Evolutionary conservation across 2,329 filamentous ascomycete species (phyloP).

Genomic region (Keithomyces neogunnii): DNA sequence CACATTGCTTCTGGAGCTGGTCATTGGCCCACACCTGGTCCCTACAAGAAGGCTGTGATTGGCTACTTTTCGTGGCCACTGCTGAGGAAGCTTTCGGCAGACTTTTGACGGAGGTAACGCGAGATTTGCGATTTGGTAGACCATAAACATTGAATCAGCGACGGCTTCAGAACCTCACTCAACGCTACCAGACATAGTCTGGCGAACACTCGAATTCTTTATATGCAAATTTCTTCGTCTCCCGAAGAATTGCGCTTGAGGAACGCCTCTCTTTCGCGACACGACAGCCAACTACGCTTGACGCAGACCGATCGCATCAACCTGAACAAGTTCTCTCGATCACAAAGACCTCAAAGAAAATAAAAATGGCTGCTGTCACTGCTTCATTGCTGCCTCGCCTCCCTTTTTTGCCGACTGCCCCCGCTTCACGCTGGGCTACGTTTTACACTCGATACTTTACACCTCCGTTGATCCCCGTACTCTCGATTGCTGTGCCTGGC

Average conservation of each 20-base stretch:
- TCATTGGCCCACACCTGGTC: slow-evolving; percentile 20
- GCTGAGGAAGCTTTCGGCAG: slow-evolving; percentile 19
- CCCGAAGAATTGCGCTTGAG: no score
- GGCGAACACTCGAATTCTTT: background rate
- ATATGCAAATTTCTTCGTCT: no score
- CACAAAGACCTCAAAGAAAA: background rate
- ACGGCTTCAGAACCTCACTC: background rate
- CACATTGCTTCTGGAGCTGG: slow-evolving; percentile 15
- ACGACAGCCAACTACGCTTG: background rate
- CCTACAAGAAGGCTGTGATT: slow-evolving; percentile 21
- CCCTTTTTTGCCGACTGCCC: slow-evolving; percentile 30
- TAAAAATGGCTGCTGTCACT: slow-evolving; percentile 10
- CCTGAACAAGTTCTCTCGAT: background rate
- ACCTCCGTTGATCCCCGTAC: slow-evolving; percentile 40
- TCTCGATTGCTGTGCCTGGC: slow-evolving; percentile 51
- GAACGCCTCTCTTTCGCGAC: no score
- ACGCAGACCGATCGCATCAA: background rate
- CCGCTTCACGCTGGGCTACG: slow-evolving; percentile 33
- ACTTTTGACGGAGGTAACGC: slow-evolving; percentile 17
- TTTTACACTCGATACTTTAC: slow-evolving; percentile 37
- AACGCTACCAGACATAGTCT: background rate
- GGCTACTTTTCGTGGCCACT: slow-evolving; percentile 14
- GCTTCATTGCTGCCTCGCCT: slow-evolving; percentile 49
- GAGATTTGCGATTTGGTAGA: slow-evolving; percentile 12
- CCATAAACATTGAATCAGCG: background rate